Evolutionary conservation across 169 alveolate species (phyloP), one percentile per base, ranked within the genome.

Genomic region (Babesia ovis): DNA sequence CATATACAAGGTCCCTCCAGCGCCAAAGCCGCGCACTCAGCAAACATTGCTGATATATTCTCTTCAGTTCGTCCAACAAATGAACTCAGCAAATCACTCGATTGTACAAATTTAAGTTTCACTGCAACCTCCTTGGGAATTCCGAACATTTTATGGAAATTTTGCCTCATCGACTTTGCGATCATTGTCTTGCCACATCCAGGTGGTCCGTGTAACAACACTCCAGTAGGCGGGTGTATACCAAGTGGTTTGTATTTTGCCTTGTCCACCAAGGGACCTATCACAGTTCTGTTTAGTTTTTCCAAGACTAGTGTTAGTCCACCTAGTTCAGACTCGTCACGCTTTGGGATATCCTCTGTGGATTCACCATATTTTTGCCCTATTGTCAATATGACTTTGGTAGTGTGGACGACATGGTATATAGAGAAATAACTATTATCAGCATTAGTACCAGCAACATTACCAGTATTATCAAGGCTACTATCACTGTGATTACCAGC

Each of bases 191-290:
- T 81, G 2, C 89, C 89, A 31, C 83, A 72, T 5, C 89, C 99
- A 3, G 99, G 99, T 16, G 99, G 99, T 1, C 99, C 99, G 89
- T 98, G 96, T 41, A 98, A 92, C 56, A 98, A 89, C 55, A 98
- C 93, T 2, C 99, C 99, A 32, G 94, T 86, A 22, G 99, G 99
- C 9, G 99, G 98, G 31, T 76, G 74, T 35, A 97, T 85, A 25
- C 94, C 95, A 53, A 96, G 77, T 58, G 86, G 60, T 56, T 71
- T 45, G 70, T 74, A 66, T 48, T 62, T 50, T 6, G 71, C 81
- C 2, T 29, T 16, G 31, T 48, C 71, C 18, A 72, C 62, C 12
- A 81, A 54, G 20, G 89, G 89, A 27, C 45, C 27, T 18, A 81
- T 31, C 27, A 81, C 89, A 50, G 71, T 79, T 22, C 51, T 27